Conservation (phyloP, 2,329 filamentous ascomycete genomes). For the Ceratocystis papillata region DNA sequence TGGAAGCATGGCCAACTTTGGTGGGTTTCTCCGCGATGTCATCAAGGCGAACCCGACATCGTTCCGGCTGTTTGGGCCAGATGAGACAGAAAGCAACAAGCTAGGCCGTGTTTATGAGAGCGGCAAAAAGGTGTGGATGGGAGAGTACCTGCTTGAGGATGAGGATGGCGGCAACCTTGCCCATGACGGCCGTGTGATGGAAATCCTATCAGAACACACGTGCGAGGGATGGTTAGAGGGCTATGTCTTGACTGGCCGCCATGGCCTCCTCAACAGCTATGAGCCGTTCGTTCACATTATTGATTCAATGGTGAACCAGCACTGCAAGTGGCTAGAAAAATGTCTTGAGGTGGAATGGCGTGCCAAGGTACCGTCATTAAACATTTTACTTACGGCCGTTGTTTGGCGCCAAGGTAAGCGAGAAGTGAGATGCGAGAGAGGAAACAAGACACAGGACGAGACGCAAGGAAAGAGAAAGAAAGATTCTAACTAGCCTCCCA, state of each 20-base stretch:
- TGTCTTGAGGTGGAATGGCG: slow-evolving; percentile 71
- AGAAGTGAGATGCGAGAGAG: not conserved
- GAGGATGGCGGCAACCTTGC: slow-evolving; percentile 62
- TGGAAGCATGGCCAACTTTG: slow-evolving; percentile 61
- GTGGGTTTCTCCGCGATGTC: slow-evolving; percentile 55
- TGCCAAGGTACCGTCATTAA: slow-evolving; percentile 60
- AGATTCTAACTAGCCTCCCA: not conserved
- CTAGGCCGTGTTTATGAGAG: slow-evolving; percentile 59
- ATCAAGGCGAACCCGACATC: slow-evolving; percentile 52
- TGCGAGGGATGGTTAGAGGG: slow-evolving; percentile 73
- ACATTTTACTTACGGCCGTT: slow-evolving; percentile 67
- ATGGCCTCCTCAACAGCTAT: slow-evolving; percentile 69
- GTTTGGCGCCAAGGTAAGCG: slow-evolving; percentile 56
- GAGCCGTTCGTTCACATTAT: slow-evolving; percentile 77
- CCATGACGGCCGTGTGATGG: slow-evolving; percentile 61
- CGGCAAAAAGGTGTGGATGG: slow-evolving; percentile 71
- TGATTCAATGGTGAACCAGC: slow-evolving; percentile 76
- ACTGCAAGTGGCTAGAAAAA: slow-evolving; percentile 80
- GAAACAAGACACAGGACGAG: no score
- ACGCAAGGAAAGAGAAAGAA: no score
- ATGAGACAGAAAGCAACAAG: slow-evolving; percentile 76
- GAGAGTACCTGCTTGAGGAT: slow-evolving; percentile 67
- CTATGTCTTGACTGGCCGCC: slow-evolving; percentile 62
- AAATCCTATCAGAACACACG: slow-evolving; percentile 74
- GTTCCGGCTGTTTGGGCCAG: slow-evolving; percentile 68